phyloP scores from a whole-genome alignment of 768 basidiomycete genomes.

The Macrolepiota albuminosa region DNA sequence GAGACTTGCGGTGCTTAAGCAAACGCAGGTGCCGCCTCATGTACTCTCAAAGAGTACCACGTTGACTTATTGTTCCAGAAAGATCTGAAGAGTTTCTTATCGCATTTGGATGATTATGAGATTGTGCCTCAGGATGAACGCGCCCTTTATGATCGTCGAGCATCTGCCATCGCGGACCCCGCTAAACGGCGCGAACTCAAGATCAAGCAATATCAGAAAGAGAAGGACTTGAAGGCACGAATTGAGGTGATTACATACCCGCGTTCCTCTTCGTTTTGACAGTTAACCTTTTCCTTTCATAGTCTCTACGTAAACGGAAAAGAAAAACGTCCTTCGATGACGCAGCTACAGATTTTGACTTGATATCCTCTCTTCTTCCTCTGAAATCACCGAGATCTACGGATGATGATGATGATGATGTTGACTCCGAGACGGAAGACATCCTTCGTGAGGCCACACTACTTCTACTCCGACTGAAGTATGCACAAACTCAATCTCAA shows the following conservation, averaged over 20 bases:
- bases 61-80: slow-evolving; percentile 31
- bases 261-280: not conserved
- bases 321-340: slow-evolving; percentile 32
- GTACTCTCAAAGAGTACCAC: slow-evolving; percentile 8
- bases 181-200: slow-evolving; percentile 77
- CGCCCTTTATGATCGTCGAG: slow-evolving; percentile 44
- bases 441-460: slow-evolving; percentile 62
- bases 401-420: slow-evolving; percentile 36
- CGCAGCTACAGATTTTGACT: slow-evolving; percentile 49
- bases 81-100: slow-evolving; percentile 42
- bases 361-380: slow-evolving; percentile 62
- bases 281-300: not conserved
- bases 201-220: slow-evolving; percentile 85
- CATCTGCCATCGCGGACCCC: slow-evolving; percentile 53
- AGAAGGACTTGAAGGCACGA: slow-evolving; percentile 70
- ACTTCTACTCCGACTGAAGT: slow-evolving; percentile 68
- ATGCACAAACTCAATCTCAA: slow-evolving; percentile 64
- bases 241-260: slow-evolving; percentile 51
- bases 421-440: slow-evolving; percentile 59
- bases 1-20: slow-evolving; percentile 49
- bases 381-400: slow-evolving; percentile 10
- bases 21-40: slow-evolving; percentile 50
- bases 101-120: slow-evolving; percentile 56
- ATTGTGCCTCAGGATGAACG: slow-evolving; percentile 61
- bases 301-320: slow-evolving; percentile 54